Conservation (phyloP, 164 flowering plant genomes). For the Amborella trichopoda region DNA sequence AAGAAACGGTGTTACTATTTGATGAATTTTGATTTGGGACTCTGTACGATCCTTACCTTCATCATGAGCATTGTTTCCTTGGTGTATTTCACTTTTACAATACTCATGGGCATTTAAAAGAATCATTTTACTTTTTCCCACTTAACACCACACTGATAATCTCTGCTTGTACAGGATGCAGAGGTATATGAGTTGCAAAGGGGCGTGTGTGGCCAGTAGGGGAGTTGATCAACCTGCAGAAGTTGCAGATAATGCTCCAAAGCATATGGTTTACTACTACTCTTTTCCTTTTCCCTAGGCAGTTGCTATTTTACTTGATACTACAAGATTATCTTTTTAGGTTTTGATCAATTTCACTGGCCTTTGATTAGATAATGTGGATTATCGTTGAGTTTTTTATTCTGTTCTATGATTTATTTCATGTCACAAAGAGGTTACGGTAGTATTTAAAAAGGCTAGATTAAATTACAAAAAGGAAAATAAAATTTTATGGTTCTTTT, state of each 20-base stretch:
- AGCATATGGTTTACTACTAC: constrained; percentile 39
- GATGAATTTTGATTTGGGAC: no score
- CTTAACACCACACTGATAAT: no score
- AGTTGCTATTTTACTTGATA: not conserved
- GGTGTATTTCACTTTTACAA: no score
- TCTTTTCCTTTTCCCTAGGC: not conserved
- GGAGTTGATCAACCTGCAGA: constrained; percentile 98
- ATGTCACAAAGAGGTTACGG: not conserved
- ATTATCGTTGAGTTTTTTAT: not conserved
- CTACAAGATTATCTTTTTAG: not conserved
- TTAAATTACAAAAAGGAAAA: not conserved
- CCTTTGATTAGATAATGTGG: not conserved
- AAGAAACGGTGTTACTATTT: no score
- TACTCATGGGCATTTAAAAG: no score
- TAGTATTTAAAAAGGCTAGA: not conserved
- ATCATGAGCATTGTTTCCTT: no score
- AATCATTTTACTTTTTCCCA: no score
- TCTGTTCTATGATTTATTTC: not conserved
- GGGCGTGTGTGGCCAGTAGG: constrained; percentile 69
- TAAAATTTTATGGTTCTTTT: not conserved
- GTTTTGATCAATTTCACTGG: not conserved
- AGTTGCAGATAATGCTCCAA: constrained; percentile 92
- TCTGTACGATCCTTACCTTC: no score
- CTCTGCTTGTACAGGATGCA: constrained; percentile 42
- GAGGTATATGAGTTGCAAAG: constrained; percentile 82